Evolutionary conservation across 768 basidiomycete species (phyloP).

Genomic region (Termitomyces sp.): DNA sequence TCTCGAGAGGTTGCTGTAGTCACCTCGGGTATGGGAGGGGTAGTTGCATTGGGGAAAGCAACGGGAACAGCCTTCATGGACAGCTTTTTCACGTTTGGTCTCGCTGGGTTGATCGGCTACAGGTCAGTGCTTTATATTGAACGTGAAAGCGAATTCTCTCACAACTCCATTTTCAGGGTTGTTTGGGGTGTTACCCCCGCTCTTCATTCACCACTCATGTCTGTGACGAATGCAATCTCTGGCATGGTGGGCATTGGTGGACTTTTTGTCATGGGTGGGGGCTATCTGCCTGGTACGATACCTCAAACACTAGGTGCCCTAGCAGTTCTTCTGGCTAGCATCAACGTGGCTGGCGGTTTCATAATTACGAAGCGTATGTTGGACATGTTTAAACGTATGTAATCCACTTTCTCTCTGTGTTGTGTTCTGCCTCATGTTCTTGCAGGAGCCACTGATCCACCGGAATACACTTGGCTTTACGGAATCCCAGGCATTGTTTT

Average conservation of each 20-base stretch:
- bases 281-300: conserved; percentile 76
- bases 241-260: conserved; percentile 62
- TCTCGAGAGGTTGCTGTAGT: conserved; percentile 70
- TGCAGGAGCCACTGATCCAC: conserved; percentile 76
- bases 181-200: conserved; percentile 90
- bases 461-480: conserved; percentile 86
- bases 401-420: background rate
- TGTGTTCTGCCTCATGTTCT: conserved; percentile 1
- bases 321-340: conserved; percentile 83
- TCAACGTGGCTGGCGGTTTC: conserved; percentile 88
- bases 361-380: conserved; percentile 90
- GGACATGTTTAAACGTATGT: conserved; percentile 85
- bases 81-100: conserved; percentile 85
- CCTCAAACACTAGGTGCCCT: conserved; percentile 77
- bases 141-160: background rate
- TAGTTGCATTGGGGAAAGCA: conserved; percentile 70
- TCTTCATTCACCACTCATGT: conserved; percentile 87
- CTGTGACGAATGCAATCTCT: conserved; percentile 86
- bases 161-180: conserved; percentile 36
- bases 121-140: conserved; percentile 19
- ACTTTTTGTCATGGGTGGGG: conserved; percentile 88
- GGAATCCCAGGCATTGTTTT: conserved; percentile 77
- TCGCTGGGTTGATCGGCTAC: conserved; percentile 84
- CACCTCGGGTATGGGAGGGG: conserved; percentile 73
- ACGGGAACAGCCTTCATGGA: conserved; percentile 85